These are phyloP conservation scores for Murraya paniculata DNA, from an alignment of 345 rosid genomes.

Conservation along the genomic window DNA sequence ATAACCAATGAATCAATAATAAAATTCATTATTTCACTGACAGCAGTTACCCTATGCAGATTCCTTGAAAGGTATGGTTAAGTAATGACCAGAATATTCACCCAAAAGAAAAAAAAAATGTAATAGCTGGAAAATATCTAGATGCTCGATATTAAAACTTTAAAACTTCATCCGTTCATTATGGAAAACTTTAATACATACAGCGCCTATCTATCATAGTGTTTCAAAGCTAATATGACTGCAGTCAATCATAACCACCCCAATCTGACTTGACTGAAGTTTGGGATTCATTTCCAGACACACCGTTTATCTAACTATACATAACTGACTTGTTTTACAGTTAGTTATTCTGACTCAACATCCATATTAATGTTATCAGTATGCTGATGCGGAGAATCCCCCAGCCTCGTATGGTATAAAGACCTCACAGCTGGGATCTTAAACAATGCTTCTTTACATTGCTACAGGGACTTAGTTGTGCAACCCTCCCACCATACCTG, in stretches of 20 bases:
- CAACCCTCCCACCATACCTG: neutral
- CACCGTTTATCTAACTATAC: neutral
- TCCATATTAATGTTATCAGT: neutral
- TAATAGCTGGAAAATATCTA: neutral
- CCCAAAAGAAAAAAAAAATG: no score
- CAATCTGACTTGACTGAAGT: neutral
- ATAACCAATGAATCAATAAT: neutral
- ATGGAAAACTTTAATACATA: neutral
- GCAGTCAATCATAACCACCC: neutral
- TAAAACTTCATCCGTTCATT: neutral
- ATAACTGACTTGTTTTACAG: neutral
- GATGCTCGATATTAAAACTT: neutral
- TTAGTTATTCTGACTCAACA: neutral
- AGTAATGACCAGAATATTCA: neutral
- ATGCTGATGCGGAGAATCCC: neutral
- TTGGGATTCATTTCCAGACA: neutral
- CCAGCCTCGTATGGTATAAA: neutral
- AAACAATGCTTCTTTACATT: neutral
- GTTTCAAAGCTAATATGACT: neutral
- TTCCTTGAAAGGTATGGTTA: neutral
- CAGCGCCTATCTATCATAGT: neutral
- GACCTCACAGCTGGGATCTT: neutral
- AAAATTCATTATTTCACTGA: neutral
- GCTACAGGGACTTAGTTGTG: neutral
- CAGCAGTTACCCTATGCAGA: neutral